Evolutionary conservation across 805 yeast species (phyloP).

Genomic region (Scheffersomyces coipomensis): DNA sequence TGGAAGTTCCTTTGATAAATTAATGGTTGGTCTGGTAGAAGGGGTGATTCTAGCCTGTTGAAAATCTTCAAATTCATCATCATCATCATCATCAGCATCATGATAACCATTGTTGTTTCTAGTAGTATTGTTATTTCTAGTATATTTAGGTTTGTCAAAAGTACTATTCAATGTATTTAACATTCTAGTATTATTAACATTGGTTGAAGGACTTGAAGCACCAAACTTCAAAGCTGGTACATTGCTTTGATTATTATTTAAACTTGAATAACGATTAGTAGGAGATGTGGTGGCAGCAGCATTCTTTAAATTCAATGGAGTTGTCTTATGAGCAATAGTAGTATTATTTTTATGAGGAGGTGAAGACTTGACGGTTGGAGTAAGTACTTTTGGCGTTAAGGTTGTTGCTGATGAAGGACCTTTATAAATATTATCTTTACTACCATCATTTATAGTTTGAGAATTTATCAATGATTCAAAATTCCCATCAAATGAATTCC

Average conservation of each 20-base stretch:
- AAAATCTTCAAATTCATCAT: conserved; percentile 28
- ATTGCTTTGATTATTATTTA: not conserved
- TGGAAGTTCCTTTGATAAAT: conserved; percentile 2
- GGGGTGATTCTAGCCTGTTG: conserved; percentile 11
- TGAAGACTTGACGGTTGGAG: conserved; percentile 3
- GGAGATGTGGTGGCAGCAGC: conserved; percentile 4
- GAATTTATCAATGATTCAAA: conserved; percentile 31
- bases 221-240: conserved; percentile 27
- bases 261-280: not conserved
- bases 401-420: conserved; percentile 1
- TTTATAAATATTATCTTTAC: conserved; percentile 14
- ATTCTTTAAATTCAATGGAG: conserved; percentile 5
- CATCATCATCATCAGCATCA: conserved; percentile 11
- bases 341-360: conserved; percentile 4
- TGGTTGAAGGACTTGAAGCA: conserved; percentile 14
- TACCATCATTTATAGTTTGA: conserved; percentile 22
- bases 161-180: conserved; percentile 24
- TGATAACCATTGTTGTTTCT: too few relatives aligned
- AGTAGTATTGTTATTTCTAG: too few relatives aligned
- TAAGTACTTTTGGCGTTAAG: conserved; percentile 4
- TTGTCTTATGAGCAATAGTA: conserved; percentile 9
- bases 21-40: conserved; percentile 2
- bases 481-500: conserved; percentile 5
- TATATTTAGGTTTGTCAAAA: conserved; percentile 6
- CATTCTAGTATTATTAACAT: conserved; percentile 14